A percentile compares a stretch with the other conserved stretches of the same genome.
Evolutionary conservation across 2,329 filamentous ascomycete species (phyloP).

Genomic region (Penicillium sp.): DNA sequence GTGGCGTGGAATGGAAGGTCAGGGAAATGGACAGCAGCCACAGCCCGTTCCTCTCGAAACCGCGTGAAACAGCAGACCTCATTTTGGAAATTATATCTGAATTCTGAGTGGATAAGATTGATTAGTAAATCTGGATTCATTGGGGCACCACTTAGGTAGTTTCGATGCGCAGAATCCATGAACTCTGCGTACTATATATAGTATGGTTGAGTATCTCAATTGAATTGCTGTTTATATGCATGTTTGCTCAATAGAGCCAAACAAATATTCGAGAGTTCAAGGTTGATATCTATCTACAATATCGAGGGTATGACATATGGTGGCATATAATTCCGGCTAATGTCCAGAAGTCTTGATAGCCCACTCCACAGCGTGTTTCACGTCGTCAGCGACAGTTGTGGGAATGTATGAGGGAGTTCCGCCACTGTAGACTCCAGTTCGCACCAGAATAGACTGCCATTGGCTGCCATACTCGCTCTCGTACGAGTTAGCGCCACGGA

Average conservation of each 20-base stretch:
- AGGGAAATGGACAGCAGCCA: constrained; percentile 1
- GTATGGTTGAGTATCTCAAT: too few relatives aligned
- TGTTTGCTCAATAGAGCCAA: too few relatives aligned
- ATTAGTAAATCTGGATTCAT: too few relatives aligned
- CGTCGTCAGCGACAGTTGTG: constrained; percentile 66
- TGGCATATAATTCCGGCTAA: background rate
- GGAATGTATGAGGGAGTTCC: constrained; percentile 59
- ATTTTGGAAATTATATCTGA: constrained; percentile 10
- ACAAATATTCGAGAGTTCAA: too few relatives aligned
- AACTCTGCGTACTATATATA: too few relatives aligned
- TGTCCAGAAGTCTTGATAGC: constrained; percentile 53
- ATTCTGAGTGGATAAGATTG: background rate
- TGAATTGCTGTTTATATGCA: background rate
- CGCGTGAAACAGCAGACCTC: background rate
- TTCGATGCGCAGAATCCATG: too few relatives aligned
- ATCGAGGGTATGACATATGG: background rate
- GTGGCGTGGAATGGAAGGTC: constrained; percentile 6
- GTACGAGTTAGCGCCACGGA: constrained; percentile 78
- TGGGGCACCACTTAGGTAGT: too few relatives aligned
- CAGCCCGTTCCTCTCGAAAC: background rate
- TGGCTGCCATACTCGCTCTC: constrained; percentile 61
- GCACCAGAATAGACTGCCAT: constrained; percentile 74
- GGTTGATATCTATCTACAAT: background rate
- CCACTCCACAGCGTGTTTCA: constrained; percentile 73
- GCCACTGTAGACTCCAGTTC: constrained; percentile 70